Conservation (phyloP, 352 stramenopile species). For the Globisporangium cederbergense region DNA sequence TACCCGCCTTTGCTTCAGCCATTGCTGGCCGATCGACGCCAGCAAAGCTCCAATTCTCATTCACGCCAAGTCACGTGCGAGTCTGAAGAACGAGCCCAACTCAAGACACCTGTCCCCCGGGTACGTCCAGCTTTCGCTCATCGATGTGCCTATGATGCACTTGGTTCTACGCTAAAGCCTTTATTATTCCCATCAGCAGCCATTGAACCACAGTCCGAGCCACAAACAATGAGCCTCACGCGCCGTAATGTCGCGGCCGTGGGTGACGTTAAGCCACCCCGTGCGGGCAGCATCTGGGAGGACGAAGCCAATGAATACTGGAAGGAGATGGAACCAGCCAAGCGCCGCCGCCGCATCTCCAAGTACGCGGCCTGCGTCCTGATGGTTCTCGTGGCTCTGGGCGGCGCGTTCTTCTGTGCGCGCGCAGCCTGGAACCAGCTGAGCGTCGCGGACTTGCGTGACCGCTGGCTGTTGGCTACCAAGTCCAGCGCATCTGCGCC, state of each 20-base stretch:
- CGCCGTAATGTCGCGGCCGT: constrained; percentile 37
- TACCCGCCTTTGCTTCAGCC: not conserved
- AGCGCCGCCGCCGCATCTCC: constrained; percentile 30
- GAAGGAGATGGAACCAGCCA: constrained; percentile 67
- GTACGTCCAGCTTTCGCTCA: not conserved
- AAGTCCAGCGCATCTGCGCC: not conserved
- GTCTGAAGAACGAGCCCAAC: not conserved
- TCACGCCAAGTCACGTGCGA: not conserved
- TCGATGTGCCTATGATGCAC: not conserved
- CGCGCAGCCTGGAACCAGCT: constrained; percentile 3
- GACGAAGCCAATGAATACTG: constrained; percentile 65
- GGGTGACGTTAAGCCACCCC: constrained; percentile 17
- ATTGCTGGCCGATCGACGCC: not conserved
- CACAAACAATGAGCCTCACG: constrained; percentile 42
- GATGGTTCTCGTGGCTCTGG: constrained; percentile 21
- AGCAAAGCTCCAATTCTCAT: not conserved
- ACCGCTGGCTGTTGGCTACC: not conserved
- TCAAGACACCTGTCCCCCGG: not conserved
- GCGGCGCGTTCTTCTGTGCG: constrained; percentile 20
- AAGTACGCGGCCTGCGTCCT: constrained; percentile 27
- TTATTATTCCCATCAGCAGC: not conserved
- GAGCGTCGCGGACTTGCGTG: not conserved
- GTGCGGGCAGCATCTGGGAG: constrained; percentile 58
- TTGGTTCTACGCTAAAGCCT: not conserved
- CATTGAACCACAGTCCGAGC: not conserved